These are phyloP conservation scores for Cystobasidiaceae sp. DNA, from an alignment of 1,284 basidiomycete genomes.

Conservation along the genomic window DNA sequence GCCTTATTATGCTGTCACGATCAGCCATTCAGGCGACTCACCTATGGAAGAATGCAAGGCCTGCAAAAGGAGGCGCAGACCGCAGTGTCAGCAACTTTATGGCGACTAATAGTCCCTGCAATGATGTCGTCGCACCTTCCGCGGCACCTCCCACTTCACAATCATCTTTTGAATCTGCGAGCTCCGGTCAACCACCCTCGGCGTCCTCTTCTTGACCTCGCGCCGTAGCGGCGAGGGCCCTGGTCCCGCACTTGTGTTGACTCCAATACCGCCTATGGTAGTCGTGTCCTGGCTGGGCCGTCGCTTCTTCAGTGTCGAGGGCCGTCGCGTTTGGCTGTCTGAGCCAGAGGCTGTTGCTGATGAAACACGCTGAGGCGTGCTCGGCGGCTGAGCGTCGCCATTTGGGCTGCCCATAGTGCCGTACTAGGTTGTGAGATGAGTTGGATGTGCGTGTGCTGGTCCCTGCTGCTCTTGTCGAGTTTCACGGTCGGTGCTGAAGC, in stretches of 20 bases:
- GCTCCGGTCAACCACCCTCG: too few species aligned
- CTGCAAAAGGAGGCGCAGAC: too few species aligned
- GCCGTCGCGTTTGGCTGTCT: slow-evolving; percentile 1
- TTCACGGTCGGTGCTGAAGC: too few species aligned
- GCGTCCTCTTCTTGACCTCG: slow-evolving; percentile 17
- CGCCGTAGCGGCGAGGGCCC: slow-evolving; percentile 20
- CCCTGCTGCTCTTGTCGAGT: too few species aligned
- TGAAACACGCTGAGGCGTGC: slow-evolving; percentile 14
- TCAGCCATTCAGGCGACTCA: too few species aligned
- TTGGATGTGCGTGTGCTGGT: too few species aligned
- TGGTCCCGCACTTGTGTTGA: slow-evolving; percentile 20
- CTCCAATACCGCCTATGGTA: slow-evolving; percentile 1
- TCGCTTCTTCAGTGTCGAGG: slow-evolving; percentile 28
- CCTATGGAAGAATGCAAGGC: slow-evolving; percentile 26
- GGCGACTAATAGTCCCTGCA: too few species aligned
- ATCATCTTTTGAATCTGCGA: slow-evolving; percentile 18
- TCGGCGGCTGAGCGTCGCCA: slow-evolving; percentile 18
- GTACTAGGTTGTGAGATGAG: too few species aligned
- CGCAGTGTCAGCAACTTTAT: too few species aligned
- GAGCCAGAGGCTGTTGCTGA: not conserved
- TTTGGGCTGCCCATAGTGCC: slow-evolving; percentile 16
- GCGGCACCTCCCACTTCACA: slow-evolving; percentile 26
- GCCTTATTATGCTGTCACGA: too few species aligned
- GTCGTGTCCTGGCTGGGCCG: slow-evolving; percentile 9
- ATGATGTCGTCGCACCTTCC: slow-evolving; percentile 25